Conservation (phyloP, 805 yeast genomes). For the Blastobotrys robertii region DNA sequence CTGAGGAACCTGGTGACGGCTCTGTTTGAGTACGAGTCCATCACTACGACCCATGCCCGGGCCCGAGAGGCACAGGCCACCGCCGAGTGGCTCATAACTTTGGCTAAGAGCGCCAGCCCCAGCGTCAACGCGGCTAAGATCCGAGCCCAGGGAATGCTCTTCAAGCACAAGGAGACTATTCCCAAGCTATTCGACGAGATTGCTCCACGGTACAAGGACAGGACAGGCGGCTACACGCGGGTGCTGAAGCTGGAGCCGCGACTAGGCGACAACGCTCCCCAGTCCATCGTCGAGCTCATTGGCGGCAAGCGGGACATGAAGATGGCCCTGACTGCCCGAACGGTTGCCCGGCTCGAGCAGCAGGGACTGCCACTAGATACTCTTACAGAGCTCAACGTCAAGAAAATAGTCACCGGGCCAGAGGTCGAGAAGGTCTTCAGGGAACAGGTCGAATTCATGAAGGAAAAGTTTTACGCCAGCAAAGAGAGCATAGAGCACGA, state of each 20-base stretch:
- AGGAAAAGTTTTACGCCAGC: conserved; percentile 33
- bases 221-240: conserved; percentile 81
- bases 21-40: conserved; percentile 57
- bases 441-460: conserved; percentile 52
- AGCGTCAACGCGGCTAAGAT: conserved; percentile 12
- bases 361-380: conserved; percentile 46
- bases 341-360: conserved; percentile 68
- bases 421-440: conserved; percentile 44
- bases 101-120: conserved; percentile 36
- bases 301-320: conserved; percentile 66
- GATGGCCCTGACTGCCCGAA: conserved; percentile 68
- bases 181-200: conserved; percentile 63
- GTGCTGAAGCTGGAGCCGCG: conserved; percentile 77
- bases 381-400: conserved; percentile 48
- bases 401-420: conserved; percentile 37
- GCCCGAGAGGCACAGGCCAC: conserved; percentile 59
- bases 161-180: conserved; percentile 39
- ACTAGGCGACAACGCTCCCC: conserved; percentile 82
- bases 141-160: conserved; percentile 34
- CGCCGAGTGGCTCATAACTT: conserved; percentile 54
- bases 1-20: conserved; percentile 59
- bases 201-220: conserved; percentile 48
- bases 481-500: conserved; percentile 5
- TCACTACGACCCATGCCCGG: conserved; percentile 64
- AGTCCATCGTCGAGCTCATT: conserved; percentile 78